Conservation (phyloP, 148 eudicot species). For the Arbutus unedo region DNA sequence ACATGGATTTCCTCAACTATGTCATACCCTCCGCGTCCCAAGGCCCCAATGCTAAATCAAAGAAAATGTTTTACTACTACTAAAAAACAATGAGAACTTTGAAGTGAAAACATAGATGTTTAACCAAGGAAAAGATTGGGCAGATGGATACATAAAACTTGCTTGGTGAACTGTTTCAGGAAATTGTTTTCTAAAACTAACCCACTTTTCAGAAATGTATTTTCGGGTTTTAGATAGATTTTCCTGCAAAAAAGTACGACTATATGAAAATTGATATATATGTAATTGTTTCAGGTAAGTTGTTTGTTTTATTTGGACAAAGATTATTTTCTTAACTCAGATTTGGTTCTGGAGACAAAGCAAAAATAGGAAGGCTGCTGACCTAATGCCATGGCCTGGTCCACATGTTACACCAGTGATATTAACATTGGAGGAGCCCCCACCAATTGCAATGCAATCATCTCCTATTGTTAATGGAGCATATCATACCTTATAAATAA, state of each 20-base stretch:
- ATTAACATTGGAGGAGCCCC: slow-evolving; percentile 36
- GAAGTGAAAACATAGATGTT: neutral
- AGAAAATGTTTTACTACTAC: neutral
- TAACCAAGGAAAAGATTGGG: neutral
- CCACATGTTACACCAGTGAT: slow-evolving; percentile 41
- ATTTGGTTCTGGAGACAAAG: neutral
- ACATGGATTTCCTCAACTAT: slow-evolving; percentile 33
- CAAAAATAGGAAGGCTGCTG: neutral
- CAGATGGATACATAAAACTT: neutral
- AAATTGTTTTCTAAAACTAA: no score
- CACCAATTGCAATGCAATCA: slow-evolving; percentile 47
- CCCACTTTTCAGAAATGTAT: no score
- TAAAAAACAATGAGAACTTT: neutral
- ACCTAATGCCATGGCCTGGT: slow-evolving; percentile 61
- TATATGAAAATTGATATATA: no score
- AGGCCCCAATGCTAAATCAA: slow-evolving; percentile 38
- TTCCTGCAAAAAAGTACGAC: no score
- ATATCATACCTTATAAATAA: neutral
- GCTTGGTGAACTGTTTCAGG: no score
- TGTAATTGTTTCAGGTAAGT: no score
- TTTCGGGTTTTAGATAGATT: no score
- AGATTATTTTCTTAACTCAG: neutral
- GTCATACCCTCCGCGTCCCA: slow-evolving; percentile 29
- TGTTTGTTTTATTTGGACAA: neutral
- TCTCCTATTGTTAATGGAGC: slow-evolving; percentile 27